Percentiles rank a stretch among this genome's conserved stretches.
These are phyloP conservation scores for Calocera viscosa DNA, from an alignment of 768 basidiomycete species.

Conservation along the genomic window DNA sequence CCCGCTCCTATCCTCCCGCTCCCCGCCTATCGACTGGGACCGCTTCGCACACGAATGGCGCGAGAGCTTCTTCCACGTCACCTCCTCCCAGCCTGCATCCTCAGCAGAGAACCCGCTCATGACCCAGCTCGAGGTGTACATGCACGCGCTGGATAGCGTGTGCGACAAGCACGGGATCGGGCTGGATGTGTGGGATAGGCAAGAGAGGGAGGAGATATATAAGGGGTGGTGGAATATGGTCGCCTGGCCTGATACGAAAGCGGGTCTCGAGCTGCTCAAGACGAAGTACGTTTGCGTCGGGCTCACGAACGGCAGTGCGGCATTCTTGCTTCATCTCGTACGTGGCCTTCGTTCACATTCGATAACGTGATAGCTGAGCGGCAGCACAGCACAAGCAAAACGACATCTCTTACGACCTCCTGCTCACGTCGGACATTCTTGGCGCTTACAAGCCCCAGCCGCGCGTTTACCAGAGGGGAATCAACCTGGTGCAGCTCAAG, in stretches of 20 bases:
- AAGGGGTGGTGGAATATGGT: slow-evolving; percentile 11
- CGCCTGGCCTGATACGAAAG: slow-evolving; percentile 13
- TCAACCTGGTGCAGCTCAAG: not conserved
- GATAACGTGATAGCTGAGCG: not conserved
- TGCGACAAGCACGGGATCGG: slow-evolving; percentile 1
- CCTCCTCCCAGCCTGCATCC: not conserved
- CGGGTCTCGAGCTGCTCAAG: slow-evolving; percentile 11
- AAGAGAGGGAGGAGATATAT: slow-evolving; percentile 11
- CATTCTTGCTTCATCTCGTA: slow-evolving; percentile 1
- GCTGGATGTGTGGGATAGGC: slow-evolving; percentile 9
- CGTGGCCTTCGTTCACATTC: not conserved
- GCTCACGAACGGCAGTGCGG: slow-evolving; percentile 13
- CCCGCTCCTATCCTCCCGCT: not conserved
- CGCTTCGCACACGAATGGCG: slow-evolving; percentile 16
- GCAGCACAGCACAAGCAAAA: not conserved
- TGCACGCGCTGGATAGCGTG: slow-evolving; percentile 10
- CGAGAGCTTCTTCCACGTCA: slow-evolving; percentile 10
- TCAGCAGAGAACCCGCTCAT: slow-evolving; percentile 7
- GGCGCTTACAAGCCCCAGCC: slow-evolving; percentile 15
- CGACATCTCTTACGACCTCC: slow-evolving; percentile 10
- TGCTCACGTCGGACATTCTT: slow-evolving; percentile 13
- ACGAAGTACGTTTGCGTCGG: slow-evolving; percentile 12
- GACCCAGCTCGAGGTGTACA: slow-evolving; percentile 9
- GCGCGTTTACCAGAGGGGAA: slow-evolving; percentile 11
- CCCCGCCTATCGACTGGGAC: slow-evolving; percentile 3